A percentile compares a stretch with the other conserved stretches of the same genome.
These are phyloP conservation scores for Gymnopilus dilepis DNA, from an alignment of 768 basidiomycete genomes.

Conservation along the genomic window DNA sequence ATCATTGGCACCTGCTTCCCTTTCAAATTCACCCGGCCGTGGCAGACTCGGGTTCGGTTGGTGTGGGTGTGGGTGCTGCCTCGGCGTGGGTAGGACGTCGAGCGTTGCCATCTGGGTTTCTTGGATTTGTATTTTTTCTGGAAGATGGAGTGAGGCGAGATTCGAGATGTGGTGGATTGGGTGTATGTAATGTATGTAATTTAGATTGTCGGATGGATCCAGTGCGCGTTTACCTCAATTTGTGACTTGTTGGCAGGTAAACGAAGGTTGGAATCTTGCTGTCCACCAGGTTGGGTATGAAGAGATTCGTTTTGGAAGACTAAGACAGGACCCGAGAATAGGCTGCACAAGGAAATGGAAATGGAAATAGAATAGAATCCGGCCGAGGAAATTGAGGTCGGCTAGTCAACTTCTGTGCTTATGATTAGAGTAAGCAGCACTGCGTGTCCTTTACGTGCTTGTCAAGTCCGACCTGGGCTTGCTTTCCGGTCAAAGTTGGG, in stretches of 20 bases:
- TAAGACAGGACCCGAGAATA: background rate
- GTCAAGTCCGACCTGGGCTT: no score
- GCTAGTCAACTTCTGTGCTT: no score
- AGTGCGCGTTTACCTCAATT: background rate
- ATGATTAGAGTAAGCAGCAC: no score
- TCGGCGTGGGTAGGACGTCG: slow-evolving; percentile 5
- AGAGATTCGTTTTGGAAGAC: no score
- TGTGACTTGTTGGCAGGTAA: no score
- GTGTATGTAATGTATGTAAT: no score
- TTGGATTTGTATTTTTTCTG: background rate
- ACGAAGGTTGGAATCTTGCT: no score
- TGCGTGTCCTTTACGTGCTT: no score
- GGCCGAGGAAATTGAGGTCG: slow-evolving; percentile 3
- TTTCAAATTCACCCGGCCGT: background rate
- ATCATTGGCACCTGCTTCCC: background rate
- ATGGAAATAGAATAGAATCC: slow-evolving; percentile 8
- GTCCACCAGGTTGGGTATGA: no score
- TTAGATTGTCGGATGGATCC: background rate
- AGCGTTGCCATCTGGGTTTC: background rate
- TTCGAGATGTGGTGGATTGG: no score
- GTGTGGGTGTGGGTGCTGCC: slow-evolving; percentile 11
- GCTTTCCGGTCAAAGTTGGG: no score
- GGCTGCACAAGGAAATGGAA: background rate
- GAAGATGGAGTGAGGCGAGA: background rate
- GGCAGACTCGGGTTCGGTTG: slow-evolving; percentile 10